Evolutionary conservation across 768 basidiomycete genomes (phyloP).

Genomic region (Xanthoconium purpureum): DNA sequence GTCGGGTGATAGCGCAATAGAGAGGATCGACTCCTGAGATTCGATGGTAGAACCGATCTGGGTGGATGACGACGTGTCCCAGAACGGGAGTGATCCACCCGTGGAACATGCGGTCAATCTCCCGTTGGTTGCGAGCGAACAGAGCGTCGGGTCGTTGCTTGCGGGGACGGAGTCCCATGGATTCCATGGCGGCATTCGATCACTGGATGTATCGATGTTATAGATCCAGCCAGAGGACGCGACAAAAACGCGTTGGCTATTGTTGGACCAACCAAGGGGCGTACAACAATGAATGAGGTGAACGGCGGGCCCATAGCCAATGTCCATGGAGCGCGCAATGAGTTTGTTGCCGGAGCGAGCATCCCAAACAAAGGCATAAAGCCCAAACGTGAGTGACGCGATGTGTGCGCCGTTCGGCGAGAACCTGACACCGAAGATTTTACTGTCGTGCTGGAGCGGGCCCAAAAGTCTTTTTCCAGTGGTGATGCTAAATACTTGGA

Average conservation of each 20-base stretch:
- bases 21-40: neutral
- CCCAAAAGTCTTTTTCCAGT: neutral
- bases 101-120: neutral
- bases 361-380: too few relatives aligned
- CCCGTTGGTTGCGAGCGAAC: neutral
- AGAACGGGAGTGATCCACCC: neutral
- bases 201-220: too few relatives aligned
- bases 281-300: too few relatives aligned
- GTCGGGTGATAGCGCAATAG: neutral
- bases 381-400: too few relatives aligned
- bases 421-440: conserved; percentile 5
- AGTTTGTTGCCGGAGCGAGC: too few relatives aligned
- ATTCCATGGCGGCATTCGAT: neutral
- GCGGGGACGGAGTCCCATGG: neutral
- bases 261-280: too few relatives aligned
- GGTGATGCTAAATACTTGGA: conserved; percentile 5
- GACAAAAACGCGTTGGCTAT: too few relatives aligned
- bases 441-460: conserved; percentile 1
- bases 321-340: too few relatives aligned
- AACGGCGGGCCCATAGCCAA: too few relatives aligned
- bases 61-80: neutral
- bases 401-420: neutral
- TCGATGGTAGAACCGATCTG: neutral
- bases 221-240: too few relatives aligned
- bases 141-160: neutral